These are phyloP conservation scores for Ascochyta fabae DNA, from an alignment of 2,329 filamentous ascomycete species.

Conservation along the genomic window DNA sequence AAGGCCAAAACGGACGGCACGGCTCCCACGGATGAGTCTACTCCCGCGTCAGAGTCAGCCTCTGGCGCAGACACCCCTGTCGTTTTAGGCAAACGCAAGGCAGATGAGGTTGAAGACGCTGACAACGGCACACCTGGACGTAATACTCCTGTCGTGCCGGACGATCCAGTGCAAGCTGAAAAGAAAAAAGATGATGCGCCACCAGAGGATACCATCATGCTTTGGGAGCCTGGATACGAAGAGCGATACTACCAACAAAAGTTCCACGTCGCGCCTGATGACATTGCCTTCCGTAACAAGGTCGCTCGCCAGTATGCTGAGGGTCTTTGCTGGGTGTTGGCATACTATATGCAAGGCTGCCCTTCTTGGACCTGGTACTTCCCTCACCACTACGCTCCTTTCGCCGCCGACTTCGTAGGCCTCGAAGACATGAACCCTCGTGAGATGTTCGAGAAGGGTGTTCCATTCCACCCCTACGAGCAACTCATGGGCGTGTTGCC, in stretches of 20 bases:
- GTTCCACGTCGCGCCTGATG: constrained; percentile 81
- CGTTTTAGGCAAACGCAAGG: constrained; percentile 77
- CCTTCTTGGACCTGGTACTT: constrained; percentile 99
- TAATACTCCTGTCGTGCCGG: constrained; percentile 59
- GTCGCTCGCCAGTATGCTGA: constrained; percentile 93
- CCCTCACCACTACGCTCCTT: constrained; percentile 97
- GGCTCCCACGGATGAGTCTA: constrained; percentile 31
- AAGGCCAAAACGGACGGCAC: constrained; percentile 55
- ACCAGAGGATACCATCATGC: constrained; percentile 78
- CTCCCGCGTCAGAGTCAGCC: constrained; percentile 32
- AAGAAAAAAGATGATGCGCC: constrained; percentile 60
- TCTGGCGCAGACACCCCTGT: constrained; percentile 53
- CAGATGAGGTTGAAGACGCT: constrained; percentile 69
- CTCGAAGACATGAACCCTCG: constrained; percentile 72
- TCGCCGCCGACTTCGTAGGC: constrained; percentile 91
- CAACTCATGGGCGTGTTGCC: constrained; percentile 98
- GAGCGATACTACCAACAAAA: constrained; percentile 98
- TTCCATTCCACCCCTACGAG: constrained; percentile 89
- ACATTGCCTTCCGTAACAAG: constrained; percentile 84
- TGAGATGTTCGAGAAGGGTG: constrained; percentile 82
- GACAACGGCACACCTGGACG: constrained; percentile 66
- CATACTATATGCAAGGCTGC: constrained; percentile 98
- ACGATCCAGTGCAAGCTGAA: constrained; percentile 55
- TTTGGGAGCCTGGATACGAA: constrained; percentile 96
- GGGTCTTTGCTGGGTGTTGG: constrained; percentile 90